These are phyloP conservation scores for Cryptococcus sp. DNA, from an alignment of 1,284 basidiomycete genomes.

Conservation along the genomic window DNA sequence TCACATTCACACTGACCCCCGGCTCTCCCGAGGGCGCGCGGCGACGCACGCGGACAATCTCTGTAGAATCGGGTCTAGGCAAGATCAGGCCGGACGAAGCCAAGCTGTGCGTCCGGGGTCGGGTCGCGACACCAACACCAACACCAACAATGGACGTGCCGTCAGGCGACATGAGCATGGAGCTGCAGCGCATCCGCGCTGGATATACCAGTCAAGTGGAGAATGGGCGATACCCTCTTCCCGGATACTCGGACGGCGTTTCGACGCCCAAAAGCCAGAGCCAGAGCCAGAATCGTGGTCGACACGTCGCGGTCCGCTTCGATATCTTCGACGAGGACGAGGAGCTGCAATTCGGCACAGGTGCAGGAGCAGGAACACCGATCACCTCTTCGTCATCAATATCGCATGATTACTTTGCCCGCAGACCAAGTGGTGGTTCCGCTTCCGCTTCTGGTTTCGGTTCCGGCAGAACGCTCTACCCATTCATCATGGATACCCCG, in stretches of 20 bases:
- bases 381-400: too few species aligned
- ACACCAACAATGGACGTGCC: background rate
- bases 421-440: background rate
- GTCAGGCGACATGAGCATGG: background rate
- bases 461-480: background rate
- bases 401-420: too few species aligned
- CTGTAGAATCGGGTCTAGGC: background rate
- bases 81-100: background rate
- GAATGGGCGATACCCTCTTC: constrained; percentile 3
- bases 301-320: background rate
- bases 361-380: too few species aligned
- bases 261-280: background rate
- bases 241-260: background rate
- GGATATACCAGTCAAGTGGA: background rate
- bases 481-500: background rate
- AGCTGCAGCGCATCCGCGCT: background rate
- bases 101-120: background rate
- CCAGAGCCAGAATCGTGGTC: background rate
- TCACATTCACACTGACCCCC: background rate
- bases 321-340: background rate
- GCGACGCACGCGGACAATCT: background rate
- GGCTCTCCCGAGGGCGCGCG: background rate
- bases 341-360: background rate
- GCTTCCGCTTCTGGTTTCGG: background rate
- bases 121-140: background rate